Evolutionary conservation across 352 stramenopile species (phyloP).

Genomic region (Phytophthora gonapodyides): DNA sequence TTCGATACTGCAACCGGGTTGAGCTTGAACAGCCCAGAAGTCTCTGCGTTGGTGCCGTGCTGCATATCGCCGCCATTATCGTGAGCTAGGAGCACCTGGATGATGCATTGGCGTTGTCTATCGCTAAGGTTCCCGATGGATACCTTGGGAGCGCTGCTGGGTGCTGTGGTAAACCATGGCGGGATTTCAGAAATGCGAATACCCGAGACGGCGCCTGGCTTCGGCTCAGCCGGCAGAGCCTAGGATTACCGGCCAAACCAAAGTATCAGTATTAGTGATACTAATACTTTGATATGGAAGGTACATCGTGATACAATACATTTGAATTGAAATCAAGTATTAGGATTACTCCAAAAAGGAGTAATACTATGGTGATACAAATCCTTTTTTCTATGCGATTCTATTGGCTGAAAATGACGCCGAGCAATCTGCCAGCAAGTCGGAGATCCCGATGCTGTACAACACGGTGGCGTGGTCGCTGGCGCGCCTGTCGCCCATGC

Average conservation of each 20-base stretch:
- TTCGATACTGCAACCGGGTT: background rate
- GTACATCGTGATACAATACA: no score
- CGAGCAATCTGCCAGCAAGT: no score
- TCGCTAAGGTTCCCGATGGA: slow-evolving; percentile 2
- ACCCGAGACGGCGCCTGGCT: background rate
- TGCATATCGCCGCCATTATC: background rate
- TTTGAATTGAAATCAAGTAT: no score
- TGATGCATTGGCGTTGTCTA: background rate
- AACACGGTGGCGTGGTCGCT: slow-evolving; percentile 38
- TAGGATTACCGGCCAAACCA: no score
- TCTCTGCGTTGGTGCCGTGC: background rate
- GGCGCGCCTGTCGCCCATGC: slow-evolving; percentile 19
- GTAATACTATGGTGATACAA: no score
- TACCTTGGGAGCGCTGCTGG: slow-evolving; percentile 3
- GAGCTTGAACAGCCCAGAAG: slow-evolving; percentile 2
- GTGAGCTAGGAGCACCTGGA: background rate
- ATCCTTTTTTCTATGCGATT: no score
- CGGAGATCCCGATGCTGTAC: slow-evolving; percentile 38
- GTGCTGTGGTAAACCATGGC: slow-evolving; percentile 4
- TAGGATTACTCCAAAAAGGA: no score
- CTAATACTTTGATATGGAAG: no score
- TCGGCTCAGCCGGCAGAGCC: no score
- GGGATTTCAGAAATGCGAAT: slow-evolving; percentile 8
- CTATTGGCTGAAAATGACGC: no score
- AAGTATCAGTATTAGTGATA: no score